Conservation (phyloP, 2,329 filamentous ascomycete genomes). For the Pezicula carpinea region DNA sequence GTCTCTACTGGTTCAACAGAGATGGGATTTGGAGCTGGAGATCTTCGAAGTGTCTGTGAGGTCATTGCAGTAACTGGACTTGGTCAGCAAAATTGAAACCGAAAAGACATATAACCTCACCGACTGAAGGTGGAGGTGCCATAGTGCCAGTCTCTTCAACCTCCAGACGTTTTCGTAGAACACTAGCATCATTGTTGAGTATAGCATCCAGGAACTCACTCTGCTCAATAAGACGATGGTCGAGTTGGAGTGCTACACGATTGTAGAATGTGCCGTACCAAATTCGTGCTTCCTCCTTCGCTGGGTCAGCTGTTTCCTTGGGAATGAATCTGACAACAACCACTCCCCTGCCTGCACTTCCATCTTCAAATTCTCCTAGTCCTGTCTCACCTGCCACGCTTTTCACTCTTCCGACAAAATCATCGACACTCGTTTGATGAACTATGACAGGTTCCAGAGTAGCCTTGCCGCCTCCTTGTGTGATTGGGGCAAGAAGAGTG, state of each 20-base stretch:
- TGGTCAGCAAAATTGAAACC: not conserved
- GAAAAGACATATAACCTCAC: constrained; percentile 12
- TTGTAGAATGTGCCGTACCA: constrained; percentile 71
- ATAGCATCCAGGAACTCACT: constrained; percentile 91
- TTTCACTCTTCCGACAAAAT: constrained; percentile 75
- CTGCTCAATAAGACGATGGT: constrained; percentile 81
- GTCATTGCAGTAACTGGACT: constrained; percentile 8
- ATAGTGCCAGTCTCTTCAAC: constrained; percentile 33
- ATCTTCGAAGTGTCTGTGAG: constrained; percentile 10
- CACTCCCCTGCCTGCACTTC: constrained; percentile 63
- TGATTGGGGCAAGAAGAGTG: constrained; percentile 69
- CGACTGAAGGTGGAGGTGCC: constrained; percentile 23
- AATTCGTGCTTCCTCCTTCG: constrained; percentile 44
- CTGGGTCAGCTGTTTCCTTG: constrained; percentile 29
- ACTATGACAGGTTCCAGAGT: constrained; percentile 58
- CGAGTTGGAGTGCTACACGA: constrained; percentile 64
- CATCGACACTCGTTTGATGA: constrained; percentile 62
- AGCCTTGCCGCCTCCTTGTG: constrained; percentile 78
- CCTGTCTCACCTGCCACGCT: constrained; percentile 71
- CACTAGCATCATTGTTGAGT: constrained; percentile 69
- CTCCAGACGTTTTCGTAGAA: constrained; percentile 65
- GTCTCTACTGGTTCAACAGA: constrained; percentile 11
- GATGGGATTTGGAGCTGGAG: constrained; percentile 3
- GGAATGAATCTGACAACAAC: constrained; percentile 70
- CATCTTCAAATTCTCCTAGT: constrained; percentile 57